Conservation (phyloP, 345 rosid genomes). For the Anastatica hierochuntica region DNA sequence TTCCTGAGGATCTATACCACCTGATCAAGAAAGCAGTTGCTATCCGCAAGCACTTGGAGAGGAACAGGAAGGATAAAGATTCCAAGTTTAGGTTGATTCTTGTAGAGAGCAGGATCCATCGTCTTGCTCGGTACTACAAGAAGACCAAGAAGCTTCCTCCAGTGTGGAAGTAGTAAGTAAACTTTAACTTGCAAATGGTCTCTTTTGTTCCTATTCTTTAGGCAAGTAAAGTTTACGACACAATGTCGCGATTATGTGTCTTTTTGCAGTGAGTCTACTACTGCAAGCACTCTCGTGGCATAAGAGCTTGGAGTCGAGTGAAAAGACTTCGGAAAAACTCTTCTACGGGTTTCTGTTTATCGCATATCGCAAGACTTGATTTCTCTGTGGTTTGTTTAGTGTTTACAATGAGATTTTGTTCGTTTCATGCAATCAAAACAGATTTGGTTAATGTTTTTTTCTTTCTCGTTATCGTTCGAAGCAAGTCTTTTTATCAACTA, state of each 20-base stretch:
- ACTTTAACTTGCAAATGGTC: neutral
- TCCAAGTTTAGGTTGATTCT: slow-evolving; percentile 74
- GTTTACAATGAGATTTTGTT: neutral
- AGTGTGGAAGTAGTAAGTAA: slow-evolving; percentile 70
- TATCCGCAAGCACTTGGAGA: slow-evolving; percentile 73
- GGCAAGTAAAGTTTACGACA: neutral
- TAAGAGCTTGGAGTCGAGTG: slow-evolving; percentile 13
- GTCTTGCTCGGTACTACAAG: slow-evolving; percentile 80
- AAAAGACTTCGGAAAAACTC: neutral
- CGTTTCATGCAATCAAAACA: neutral
- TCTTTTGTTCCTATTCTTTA: neutral
- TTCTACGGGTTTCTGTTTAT: neutral
- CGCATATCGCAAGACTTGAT: neutral
- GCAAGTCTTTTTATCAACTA: neutral
- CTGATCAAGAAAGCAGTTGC: slow-evolving; percentile 81
- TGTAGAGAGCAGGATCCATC: slow-evolving; percentile 72
- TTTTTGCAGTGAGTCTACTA: slow-evolving; percentile 45
- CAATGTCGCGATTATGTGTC: too few relatives aligned
- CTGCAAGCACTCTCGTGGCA: slow-evolving; percentile 55
- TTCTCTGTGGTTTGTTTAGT: neutral
- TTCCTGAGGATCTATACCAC: slow-evolving; percentile 79
- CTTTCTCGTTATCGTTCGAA: too few relatives aligned
- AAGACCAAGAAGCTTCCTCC: slow-evolving; percentile 87
- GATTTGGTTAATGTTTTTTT: neutral
- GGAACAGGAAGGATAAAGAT: slow-evolving; percentile 84